Base-by-base conservation (phyloP, 2,329 filamentous ascomycete species). In the Paecilomyces fulvus region DNA sequence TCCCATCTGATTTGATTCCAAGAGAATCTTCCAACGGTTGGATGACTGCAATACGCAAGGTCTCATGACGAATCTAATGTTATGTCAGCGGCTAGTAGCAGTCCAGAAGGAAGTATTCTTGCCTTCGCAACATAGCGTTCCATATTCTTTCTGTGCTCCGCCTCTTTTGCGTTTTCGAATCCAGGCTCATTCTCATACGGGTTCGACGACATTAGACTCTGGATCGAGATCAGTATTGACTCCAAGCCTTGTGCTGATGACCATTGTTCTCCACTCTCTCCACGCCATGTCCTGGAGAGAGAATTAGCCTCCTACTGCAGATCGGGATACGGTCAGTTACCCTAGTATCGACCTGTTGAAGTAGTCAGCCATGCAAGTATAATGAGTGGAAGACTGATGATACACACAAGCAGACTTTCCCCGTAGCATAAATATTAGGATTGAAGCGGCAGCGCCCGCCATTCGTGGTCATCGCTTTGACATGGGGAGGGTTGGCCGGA, bases 101-200 rank as follows among this genome's bases (percentile, higher is more conserved):
- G 10, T 17, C 43, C 14, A 2, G 31, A 2, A 21, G 9, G n/a
- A 20, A 8, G 7, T 65, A 1, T 57, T 17, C 17, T 17, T n/a
- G 89, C 89, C 82, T 96, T 96, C 52, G 86, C 83, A 11, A 88
- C 80, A 66, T 96, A 96, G 9, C 83, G 79, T 59, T 82, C 80
- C 71, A 92, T 89, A 57, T 85, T 80, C 71, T 85, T 84, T 73
- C 89, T 87, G 70, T 95, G 90, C 3, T 79, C 75, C 0, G 80
- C 74, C 8, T 82, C 80, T 50, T 86, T 87, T 11, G 86, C 83
- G 58, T 88, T 82, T 70, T 97, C 92, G 64, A 90, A 96, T 5
- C 94, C 94, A 1, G 94, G 94, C 70, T 99, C 94, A 65, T 97
- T 96, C 69, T 94, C 90, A 73, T 96, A 97, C 0, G 92, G 94